Evolutionary conservation across 1,139 yeast species (phyloP), one percentile per base, ranked within the genome.

Genomic region (Yamadazyma sp.): DNA sequence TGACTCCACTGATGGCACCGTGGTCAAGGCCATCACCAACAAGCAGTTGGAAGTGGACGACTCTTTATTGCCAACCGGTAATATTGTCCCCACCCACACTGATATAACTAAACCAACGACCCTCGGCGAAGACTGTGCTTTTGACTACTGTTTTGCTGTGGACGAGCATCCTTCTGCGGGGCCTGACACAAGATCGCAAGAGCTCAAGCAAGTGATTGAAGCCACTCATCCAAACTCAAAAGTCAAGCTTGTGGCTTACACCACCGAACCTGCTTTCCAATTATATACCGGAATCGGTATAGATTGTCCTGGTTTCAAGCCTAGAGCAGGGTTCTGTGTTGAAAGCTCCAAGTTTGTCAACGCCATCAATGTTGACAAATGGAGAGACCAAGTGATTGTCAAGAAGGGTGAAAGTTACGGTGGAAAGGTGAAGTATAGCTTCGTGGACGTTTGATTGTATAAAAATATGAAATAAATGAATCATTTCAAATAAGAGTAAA

Each of bases 181-280:
- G 14, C 53, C 69, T 27, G 76, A 79, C 53, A 77, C 83, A 17
- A 68, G 84, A 42, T 27, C 47, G 14, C 41, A 50, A 4, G 55
- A 58, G 24, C 59, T 77, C 45, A 58, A 54, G 33, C 53, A 63
- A 23, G 62, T 77, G 14, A 62, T 73, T 27, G 73, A 67, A 50
- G 77, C 80, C n/a, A 59, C 61, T 18, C 75, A 75, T 51, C 77
- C 81, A 17, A 63, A 62, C 20, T 61, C 81, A 7, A 57, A 63
- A 11, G 56, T 73, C 34, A 64, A 65, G 34, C 54, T 83, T 33
- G 59, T 58, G 12, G 74, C 77, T 12, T 56, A 61, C 20, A 66
- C 86, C 8, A 82, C 88, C 1, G 89, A 83, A 46, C 89, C 89
- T 5, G 64, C 80, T 4, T 81, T 78, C 68, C 88, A 82, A 58